Evolutionary conservation across 495 filamentous ascomycete genomes (phyloP).

Genomic region (Podospora fimiseda): DNA sequence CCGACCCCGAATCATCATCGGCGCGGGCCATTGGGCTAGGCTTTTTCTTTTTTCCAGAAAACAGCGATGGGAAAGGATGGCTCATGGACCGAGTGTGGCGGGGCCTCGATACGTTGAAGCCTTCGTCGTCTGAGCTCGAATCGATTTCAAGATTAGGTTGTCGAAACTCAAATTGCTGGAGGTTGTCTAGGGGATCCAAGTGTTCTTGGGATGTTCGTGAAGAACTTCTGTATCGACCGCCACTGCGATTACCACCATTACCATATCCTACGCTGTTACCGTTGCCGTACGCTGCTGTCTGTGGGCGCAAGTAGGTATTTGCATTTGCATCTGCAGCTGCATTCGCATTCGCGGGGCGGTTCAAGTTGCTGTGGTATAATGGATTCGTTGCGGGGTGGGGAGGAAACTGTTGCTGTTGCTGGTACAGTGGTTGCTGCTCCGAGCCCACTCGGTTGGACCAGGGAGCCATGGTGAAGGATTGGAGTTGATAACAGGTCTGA

Average conservation of each 20-base stretch:
- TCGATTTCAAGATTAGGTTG: slow-evolving; percentile 18
- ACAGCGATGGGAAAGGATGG: slow-evolving; percentile 64
- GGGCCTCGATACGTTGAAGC: slow-evolving; percentile 29
- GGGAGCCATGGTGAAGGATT: slow-evolving; percentile 23
- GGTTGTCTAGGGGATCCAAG: slow-evolving; percentile 14
- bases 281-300: neutral
- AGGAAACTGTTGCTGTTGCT: slow-evolving; percentile 3
- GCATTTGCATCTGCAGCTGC: neutral
- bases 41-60: slow-evolving; percentile 52
- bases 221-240: slow-evolving; percentile 16
- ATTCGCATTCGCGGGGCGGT: neutral
- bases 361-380: neutral
- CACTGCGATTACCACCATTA: slow-evolving; percentile 12
- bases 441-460: slow-evolving; percentile 22
- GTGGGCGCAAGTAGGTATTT: neutral
- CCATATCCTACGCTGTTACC: neutral
- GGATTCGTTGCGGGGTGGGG: slow-evolving; percentile 3
- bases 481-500: too few species aligned
- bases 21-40: slow-evolving; percentile 12
- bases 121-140: slow-evolving; percentile 41
- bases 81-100: slow-evolving; percentile 66
- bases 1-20: slow-evolving; percentile 24
- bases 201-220: slow-evolving; percentile 16
- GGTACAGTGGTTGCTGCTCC: slow-evolving; percentile 11
- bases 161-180: slow-evolving; percentile 13